These are phyloP conservation scores for Quercus alba DNA, from an alignment of 306 rosid genomes.

Conservation along the genomic window DNA sequence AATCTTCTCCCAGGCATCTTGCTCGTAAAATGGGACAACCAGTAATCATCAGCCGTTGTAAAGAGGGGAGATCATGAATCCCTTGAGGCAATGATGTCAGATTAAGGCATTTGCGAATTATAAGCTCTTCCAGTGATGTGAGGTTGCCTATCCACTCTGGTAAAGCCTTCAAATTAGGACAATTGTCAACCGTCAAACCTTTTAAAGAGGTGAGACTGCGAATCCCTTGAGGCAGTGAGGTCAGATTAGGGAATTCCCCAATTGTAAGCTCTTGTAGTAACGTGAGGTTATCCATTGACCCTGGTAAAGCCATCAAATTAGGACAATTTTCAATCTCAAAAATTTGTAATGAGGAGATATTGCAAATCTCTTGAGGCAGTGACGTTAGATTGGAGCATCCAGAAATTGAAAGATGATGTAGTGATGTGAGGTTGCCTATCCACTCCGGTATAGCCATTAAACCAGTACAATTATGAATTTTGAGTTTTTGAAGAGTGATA, in stretches of 20 bases:
- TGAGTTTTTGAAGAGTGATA: neutral
- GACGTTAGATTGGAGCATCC: neutral
- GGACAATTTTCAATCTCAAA: slow-evolving; percentile 8
- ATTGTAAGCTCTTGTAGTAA: neutral
- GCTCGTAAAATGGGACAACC: no score
- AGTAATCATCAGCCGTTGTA: no score
- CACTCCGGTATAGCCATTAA: neutral
- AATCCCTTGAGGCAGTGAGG: neutral
- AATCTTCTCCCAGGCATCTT: no score
- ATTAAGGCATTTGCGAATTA: no score
- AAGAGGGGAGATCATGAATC: no score
- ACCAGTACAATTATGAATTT: neutral
- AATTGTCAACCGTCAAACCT: neutral
- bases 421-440: neutral
- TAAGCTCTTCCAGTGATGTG: no score
- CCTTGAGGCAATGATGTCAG: no score
- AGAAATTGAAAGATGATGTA: neutral
- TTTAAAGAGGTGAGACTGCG: neutral
- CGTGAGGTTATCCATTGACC: neutral
- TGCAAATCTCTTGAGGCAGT: neutral
- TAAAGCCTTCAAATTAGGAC: neutral
- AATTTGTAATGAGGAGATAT: neutral
- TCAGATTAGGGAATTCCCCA: neutral
- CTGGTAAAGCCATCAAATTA: slow-evolving; percentile 1
- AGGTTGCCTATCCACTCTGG: no score